Base-by-base conservation (phyloP, 257 asterid genomes). In the Osmanthus fragrans region DNA sequence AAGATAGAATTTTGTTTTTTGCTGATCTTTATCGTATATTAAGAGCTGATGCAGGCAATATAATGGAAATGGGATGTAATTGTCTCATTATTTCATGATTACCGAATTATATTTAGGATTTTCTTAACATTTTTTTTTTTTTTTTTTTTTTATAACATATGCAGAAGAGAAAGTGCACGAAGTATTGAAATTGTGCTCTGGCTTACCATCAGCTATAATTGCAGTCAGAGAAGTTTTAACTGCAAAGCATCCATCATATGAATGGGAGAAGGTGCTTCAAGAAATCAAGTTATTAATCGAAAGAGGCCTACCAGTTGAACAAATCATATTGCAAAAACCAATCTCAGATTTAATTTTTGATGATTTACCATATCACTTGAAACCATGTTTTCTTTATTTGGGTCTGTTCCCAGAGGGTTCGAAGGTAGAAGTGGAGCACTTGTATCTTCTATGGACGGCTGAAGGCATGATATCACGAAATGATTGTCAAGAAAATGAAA, bases 341-440 rank as follows among this genome's bases (percentile, higher is more conserved):
- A 40, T 65, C 0, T 9, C 70, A 19, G 39, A 32, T 25, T n/a
- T 34, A 15, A 69, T 60, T 63, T 87, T 83, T 66, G 16, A 56
- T 21, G 7, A 70, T 4, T 77, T 87, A 54, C 47, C 76, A 0
- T 33, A 60, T 40, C 23, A 54, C 0, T 25, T 76, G 73, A 84
- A 86, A 79, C 82, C 79, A 25, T 82, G 76, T 45, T 82, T 83
- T 42, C 83, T 84, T 1, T 85, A 84, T 32, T 39, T 88, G 77
- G 84, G 84, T 6, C 72, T 8, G 19, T 88, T 88, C 21, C 85
- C 85, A 0, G 8, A 39, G 19, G 84, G 76, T 73, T 51, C 68
- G 4, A 29, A 40, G 40, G 63, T 83, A 25, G 65, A 40, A 2
- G 54, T 34, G 2, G 84, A 76, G 6, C 82, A 70, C 4, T 2